These are phyloP conservation scores for Penicillium ucsense DNA, from an alignment of 495 filamentous ascomycete genomes.

Conservation along the genomic window DNA sequence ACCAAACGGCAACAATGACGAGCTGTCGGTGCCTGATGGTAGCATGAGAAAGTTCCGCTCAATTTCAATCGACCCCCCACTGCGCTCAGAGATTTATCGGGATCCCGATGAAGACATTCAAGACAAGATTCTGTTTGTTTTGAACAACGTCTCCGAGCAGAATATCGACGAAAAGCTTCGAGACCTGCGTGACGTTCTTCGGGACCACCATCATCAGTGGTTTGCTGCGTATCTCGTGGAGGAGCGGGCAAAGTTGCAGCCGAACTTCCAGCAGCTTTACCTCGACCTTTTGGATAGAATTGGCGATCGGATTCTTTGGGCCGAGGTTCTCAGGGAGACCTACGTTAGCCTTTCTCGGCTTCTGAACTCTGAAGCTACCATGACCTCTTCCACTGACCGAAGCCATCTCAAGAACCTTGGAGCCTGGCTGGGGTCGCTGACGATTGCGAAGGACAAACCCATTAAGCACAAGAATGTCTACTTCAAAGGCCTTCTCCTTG, in stretches of 20 bases:
- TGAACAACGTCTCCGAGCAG: slow-evolving; percentile 90
- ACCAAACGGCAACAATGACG: slow-evolving; percentile 60
- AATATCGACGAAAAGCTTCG: slow-evolving; percentile 75
- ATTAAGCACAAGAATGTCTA: slow-evolving; percentile 95
- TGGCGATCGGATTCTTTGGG: slow-evolving; percentile 65
- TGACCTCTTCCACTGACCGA: slow-evolving; percentile 70
- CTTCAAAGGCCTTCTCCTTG: slow-evolving; percentile 88
- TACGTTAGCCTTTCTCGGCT: slow-evolving; percentile 75
- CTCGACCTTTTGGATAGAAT: slow-evolving; percentile 81
- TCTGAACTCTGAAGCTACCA: slow-evolving; percentile 78
- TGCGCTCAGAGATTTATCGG: slow-evolving; percentile 49
- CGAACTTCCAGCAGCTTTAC: slow-evolving; percentile 90
- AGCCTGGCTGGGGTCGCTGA: slow-evolving; percentile 86
- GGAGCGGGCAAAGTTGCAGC: slow-evolving; percentile 90
- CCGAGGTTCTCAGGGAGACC: slow-evolving; percentile 86
- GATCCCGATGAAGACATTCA: slow-evolving; percentile 77
- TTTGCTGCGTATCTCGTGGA: slow-evolving; percentile 95
- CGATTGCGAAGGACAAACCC: slow-evolving; percentile 86
- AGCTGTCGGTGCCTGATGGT: slow-evolving; percentile 42
- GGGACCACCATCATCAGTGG: slow-evolving; percentile 83
- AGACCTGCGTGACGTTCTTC: slow-evolving; percentile 67
- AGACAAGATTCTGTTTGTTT: slow-evolving; percentile 86
- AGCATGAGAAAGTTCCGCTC: slow-evolving; percentile 56
- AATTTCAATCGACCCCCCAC: slow-evolving; percentile 60
- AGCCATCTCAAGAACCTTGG: slow-evolving; percentile 85